phyloP scores from a whole-genome alignment of 768 basidiomycete genomes.

The Pleurotus tuber-regium region DNA sequence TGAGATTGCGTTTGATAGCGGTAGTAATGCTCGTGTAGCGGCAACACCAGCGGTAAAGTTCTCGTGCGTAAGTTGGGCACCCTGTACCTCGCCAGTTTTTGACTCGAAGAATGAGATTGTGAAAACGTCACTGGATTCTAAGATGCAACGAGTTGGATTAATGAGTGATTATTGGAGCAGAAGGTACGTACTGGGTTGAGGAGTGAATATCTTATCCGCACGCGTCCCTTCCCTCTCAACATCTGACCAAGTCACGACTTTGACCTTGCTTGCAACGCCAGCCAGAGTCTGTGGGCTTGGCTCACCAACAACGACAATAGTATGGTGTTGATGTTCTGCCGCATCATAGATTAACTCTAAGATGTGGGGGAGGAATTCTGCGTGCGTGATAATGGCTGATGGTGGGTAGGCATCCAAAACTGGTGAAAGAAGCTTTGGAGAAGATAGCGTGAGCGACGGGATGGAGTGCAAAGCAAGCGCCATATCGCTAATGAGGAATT shows the following conservation, averaged over 20 bases:
- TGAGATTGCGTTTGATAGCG: conserved; percentile 64
- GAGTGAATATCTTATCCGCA: conserved; percentile 41
- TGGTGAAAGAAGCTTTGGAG: conserved; percentile 56
- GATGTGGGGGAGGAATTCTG: conserved; percentile 62
- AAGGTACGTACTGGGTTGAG: conserved; percentile 48
- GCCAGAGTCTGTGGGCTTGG: conserved; percentile 42
- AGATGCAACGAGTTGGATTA: conserved; percentile 5
- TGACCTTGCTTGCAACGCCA: conserved; percentile 48
- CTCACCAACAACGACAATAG: conserved; percentile 71
- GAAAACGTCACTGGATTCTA: conserved; percentile 63
- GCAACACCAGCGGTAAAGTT: conserved; percentile 91
- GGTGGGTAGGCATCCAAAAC: conserved; percentile 66
- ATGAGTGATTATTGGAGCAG: conserved; percentile 1
- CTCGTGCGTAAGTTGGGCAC: conserved; percentile 72
- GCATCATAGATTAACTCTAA: conserved; percentile 72
- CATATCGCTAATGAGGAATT: conserved; percentile 78
- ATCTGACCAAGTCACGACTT: conserved; percentile 65
- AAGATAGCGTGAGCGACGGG: conserved; percentile 62
- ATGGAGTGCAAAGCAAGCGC: conserved; percentile 73
- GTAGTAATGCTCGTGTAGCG: conserved; percentile 71
- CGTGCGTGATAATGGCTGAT: conserved; percentile 71
- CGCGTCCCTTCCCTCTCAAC: conserved; percentile 66
- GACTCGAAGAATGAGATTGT: conserved; percentile 65
- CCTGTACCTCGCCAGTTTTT: conserved; percentile 50
- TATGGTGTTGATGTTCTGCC: conserved; percentile 40